Percentiles rank a stretch among this genome's conserved stretches.
Evolutionary conservation across 2,329 filamentous ascomycete species (phyloP).

Genomic region (Lachnellula cervina): DNA sequence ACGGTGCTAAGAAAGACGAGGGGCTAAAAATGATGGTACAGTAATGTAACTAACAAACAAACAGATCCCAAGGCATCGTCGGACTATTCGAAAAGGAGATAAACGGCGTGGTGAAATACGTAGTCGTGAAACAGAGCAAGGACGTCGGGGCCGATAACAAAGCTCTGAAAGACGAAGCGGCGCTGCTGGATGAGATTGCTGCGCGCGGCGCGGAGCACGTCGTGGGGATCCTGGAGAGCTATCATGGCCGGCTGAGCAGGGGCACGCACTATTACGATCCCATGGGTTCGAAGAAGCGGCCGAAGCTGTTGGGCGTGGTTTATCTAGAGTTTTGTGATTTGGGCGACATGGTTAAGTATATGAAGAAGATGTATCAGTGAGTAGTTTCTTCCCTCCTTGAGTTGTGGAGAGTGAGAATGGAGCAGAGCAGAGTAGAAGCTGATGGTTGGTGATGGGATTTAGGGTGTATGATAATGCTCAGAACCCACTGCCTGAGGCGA

Average conservation of each 20-base stretch:
- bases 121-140: too few species aligned
- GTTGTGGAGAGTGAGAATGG: too few species aligned
- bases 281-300: not conserved
- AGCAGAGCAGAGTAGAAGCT: too few species aligned
- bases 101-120: too few species aligned
- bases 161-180: not conserved
- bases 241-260: not conserved
- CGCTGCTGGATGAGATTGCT: not conserved
- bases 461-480: not conserved
- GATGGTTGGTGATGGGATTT: not conserved
- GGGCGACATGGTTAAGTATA: not conserved
- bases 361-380: not conserved
- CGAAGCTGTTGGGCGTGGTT: not conserved
- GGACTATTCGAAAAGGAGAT: too few species aligned
- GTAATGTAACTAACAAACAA: too few species aligned
- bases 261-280: not conserved
- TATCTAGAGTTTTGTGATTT: not conserved
- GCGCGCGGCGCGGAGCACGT: not conserved
- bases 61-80: too few species aligned
- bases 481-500: not conserved
- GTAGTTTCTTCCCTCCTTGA: not conserved
- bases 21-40: too few species aligned
- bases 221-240: not conserved
- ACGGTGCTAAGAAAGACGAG: too few species aligned
- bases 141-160: too few species aligned